A percentile compares a stretch with the other conserved stretches of the same genome.
These are phyloP conservation scores for Isoetes taiwanensis DNA, from an alignment of 75 land plant genomes.

Conservation along the genomic window DNA sequence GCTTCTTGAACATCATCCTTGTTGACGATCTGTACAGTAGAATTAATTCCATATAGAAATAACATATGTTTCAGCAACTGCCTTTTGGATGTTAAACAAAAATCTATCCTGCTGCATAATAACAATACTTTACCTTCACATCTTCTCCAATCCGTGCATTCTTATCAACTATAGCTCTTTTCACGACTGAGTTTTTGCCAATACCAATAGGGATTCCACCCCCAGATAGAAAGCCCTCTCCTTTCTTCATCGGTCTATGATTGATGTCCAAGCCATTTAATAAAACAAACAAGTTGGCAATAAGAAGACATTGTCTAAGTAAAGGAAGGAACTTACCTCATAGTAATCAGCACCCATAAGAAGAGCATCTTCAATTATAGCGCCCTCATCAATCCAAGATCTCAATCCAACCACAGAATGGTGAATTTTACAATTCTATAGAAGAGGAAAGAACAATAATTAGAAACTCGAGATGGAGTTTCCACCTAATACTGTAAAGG, in stretches of 20 bases:
- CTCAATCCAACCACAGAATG: slow-evolving; percentile 96
- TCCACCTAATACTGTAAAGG: neutral
- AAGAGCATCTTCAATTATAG: slow-evolving; percentile 65
- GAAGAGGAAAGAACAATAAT: neutral
- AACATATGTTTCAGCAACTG: no score
- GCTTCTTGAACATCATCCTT: slow-evolving; percentile 93
- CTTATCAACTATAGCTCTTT: slow-evolving; percentile 52
- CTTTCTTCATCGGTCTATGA: no score
- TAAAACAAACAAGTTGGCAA: no score
- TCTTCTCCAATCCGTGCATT: slow-evolving; percentile 55
- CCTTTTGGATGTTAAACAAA: no score
- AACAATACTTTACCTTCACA: slow-evolving; percentile 31
- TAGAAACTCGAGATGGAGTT: neutral
- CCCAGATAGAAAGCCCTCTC: neutral
- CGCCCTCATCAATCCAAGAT: slow-evolving; percentile 95
- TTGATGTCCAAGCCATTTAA: no score
- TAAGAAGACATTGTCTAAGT: no score
- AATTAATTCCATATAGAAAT: no score
- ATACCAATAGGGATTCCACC: slow-evolving; percentile 36
- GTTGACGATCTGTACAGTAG: slow-evolving; percentile 85
- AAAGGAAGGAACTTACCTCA: slow-evolving; percentile 10
- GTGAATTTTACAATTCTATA: slow-evolving; percentile 87
- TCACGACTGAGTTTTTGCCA: slow-evolving; percentile 33
- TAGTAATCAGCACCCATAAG: slow-evolving; percentile 48
- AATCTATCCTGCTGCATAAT: no score